Percentiles rank a stretch among this genome's conserved stretches.
phyloP scores from a whole-genome alignment of 1,284 basidiomycete genomes.

The Ustilago hordei region DNA sequence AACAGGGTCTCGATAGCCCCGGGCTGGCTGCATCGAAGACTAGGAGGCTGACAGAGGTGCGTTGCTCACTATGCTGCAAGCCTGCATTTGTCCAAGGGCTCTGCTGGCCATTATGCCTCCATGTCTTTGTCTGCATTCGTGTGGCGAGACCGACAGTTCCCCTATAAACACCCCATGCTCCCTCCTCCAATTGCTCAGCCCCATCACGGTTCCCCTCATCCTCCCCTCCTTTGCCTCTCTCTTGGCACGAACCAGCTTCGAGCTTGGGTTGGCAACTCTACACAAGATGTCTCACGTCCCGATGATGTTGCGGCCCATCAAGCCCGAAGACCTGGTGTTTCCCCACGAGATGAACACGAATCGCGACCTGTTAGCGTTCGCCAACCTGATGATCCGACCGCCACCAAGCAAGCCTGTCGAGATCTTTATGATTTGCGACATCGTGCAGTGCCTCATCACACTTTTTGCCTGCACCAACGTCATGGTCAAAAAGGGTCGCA shows the following conservation, averaged over 20 bases:
- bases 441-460: slow-evolving; percentile 20
- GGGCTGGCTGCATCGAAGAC: not conserved
- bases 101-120: not conserved
- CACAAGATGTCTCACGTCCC: not conserved
- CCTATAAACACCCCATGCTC: not conserved
- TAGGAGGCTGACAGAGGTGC: not conserved
- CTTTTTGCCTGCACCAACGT: slow-evolving; percentile 8
- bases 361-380: slow-evolving; percentile 1
- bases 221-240: not conserved
- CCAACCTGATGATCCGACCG: slow-evolving; percentile 6
- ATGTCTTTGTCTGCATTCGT: not conserved
- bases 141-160: not conserved
- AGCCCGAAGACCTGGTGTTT: not conserved
- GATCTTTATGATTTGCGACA: slow-evolving; percentile 27
- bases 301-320: slow-evolving; percentile 1
- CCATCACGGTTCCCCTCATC: not conserved
- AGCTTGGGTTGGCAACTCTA: not conserved
- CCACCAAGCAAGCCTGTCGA: slow-evolving; percentile 12
- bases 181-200: not conserved
- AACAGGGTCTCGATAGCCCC: not conserved
- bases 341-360: slow-evolving; percentile 22
- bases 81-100: not conserved
- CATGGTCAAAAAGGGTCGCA: slow-evolving; percentile 22
- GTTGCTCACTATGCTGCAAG: not conserved
- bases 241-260: not conserved